phyloP scores from a whole-genome alignment of 306 rosid genomes.

The barrel medic (Medicago truncatula) region DNA sequence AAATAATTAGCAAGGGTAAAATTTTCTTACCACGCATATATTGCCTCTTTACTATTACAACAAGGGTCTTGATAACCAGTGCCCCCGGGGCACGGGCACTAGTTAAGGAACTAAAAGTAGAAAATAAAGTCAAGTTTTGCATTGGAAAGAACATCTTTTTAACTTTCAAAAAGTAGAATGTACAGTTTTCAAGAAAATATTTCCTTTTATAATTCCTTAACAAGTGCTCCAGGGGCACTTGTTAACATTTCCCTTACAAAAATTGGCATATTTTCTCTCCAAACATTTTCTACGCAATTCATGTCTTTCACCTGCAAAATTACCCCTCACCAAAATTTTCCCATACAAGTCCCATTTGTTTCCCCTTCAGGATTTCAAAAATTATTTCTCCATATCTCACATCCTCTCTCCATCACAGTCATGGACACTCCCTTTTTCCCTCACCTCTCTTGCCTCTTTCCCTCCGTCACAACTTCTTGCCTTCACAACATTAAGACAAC shows the following conservation, averaged over 20 bases:
- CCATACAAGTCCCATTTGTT: not conserved
- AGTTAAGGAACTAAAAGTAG: too few species aligned
- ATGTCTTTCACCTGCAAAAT: not conserved
- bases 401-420: not conserved
- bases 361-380: not conserved
- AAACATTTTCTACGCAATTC: not conserved
- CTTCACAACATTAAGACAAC: not conserved
- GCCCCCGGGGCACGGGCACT: too few species aligned
- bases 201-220: too few species aligned
- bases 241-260: too few species aligned
- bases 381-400: not conserved
- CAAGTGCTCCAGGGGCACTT: too few species aligned
- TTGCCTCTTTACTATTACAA: not conserved
- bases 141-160: too few species aligned
- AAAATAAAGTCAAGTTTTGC: too few species aligned
- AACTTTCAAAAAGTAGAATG: too few species aligned
- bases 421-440: not conserved
- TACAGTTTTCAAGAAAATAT: too few species aligned
- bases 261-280: not conserved
- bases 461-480: not conserved
- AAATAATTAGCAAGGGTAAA: not conserved
- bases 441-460: not conserved
- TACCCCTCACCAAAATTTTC: not conserved
- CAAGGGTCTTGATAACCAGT: too few species aligned
- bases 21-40: not conserved